Base-by-base conservation (phyloP, 108 stramenopile genomes). In the Nitzschia sp. region DNA sequence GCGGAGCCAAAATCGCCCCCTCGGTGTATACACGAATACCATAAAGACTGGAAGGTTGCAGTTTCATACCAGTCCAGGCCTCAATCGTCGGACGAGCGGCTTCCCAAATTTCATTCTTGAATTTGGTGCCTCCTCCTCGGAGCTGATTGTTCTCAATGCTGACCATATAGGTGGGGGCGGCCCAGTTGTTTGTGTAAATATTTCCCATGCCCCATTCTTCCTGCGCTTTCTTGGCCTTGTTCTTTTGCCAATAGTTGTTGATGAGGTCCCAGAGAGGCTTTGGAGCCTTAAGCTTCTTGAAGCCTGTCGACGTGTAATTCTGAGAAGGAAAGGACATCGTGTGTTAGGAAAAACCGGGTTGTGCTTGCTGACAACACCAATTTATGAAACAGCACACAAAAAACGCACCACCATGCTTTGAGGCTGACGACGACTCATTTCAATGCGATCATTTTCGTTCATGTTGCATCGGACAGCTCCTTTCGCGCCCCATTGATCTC, bases 11-110 rank as follows among this genome's bases (percentile, higher is more conserved):
- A 16, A 96, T 80, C 22, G 90, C 88, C 6, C 91, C 94, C 52
- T 79, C 60, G 4, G 81, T 87, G 69, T 97, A 97, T 26, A 88
- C 58, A 2, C 97, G 86, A 21, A 96, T 93, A n/a, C 97, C 97
- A 70, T 97, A 96, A 70, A 92, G 73, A 23, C 85, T 76, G 13
- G 88, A 83, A 16, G 92, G 93, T 28, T 84, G 74, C 0, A 96
- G 79, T 53, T 92, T 89, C 79, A 85, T 78, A 2, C 94, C 92
- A 0, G 95, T 90, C 97, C 97, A 97, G 54, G 89, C 90, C 48
- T 95, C 93, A 46, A 96, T 77, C n/a, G 83, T 74, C 15, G 91
- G 80, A 53, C 69, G 58, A 44, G 90, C 86, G 15, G 85, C 88
- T 29, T 89, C 81, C 90, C 90, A 94, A 48, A 94, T 85, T 46